Evolutionary conservation across 208 protist genomes (phyloP).

Genomic region (Trypanosoma avium): DNA sequence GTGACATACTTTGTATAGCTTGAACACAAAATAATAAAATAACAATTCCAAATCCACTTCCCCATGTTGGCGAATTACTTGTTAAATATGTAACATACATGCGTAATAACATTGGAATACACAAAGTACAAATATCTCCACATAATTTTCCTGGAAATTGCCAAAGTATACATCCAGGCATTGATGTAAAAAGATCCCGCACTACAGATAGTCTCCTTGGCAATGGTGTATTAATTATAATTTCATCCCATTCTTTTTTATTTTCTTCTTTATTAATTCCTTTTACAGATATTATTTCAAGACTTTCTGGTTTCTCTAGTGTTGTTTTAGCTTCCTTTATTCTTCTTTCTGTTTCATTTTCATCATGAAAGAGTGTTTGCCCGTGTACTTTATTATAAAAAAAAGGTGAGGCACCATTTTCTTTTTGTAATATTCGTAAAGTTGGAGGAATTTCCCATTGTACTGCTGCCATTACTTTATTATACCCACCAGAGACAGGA

Average conservation of each 20-base stretch:
- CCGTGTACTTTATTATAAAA: constrained; percentile 15
- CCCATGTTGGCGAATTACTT: constrained; percentile 14
- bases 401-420: constrained; percentile 13
- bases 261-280: no score
- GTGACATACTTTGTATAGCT: constrained; percentile 37
- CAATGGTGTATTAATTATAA: not conserved
- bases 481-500: constrained; percentile 9
- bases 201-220: constrained; percentile 7
- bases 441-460: constrained; percentile 6
- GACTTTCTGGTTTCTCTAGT: constrained; percentile 9
- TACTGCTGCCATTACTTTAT: constrained; percentile 16
- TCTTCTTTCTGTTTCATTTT: constrained; percentile 5
- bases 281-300: not conserved
- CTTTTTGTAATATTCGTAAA: not conserved
- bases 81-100: constrained; percentile 29
- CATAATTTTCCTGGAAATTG: constrained; percentile 27
- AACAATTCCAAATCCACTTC: constrained; percentile 35
- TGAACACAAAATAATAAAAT: constrained; percentile 44
- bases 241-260: not conserved
- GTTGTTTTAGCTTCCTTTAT: constrained; percentile 21
- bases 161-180: constrained; percentile 11
- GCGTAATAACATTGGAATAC: constrained; percentile 50
- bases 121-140: constrained; percentile 44
- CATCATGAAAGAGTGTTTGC: constrained; percentile 23
- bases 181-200: constrained; percentile 4